Conservation (phyloP, 2,329 filamentous ascomycete genomes). For the Aspergillus puulaauensis region DNA sequence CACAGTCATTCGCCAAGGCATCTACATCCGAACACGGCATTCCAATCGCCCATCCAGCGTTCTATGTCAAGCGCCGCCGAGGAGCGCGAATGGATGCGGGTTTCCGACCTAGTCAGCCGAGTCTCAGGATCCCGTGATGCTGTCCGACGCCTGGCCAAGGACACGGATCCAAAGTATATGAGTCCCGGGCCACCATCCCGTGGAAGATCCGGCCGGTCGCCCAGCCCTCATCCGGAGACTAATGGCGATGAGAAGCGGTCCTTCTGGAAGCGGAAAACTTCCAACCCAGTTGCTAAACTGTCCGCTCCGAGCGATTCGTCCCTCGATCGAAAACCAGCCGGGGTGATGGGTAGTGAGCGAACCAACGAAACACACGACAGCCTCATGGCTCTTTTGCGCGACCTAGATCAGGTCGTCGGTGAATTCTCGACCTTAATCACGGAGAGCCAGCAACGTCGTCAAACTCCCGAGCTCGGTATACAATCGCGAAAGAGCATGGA, state of each 20-base stretch:
- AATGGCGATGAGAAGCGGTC: constrained; percentile 58
- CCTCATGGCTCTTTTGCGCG: constrained; percentile 76
- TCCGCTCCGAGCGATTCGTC: constrained; percentile 40
- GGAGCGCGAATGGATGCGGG: constrained; percentile 80
- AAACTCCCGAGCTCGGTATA: constrained; percentile 54
- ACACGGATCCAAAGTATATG: constrained; percentile 68
- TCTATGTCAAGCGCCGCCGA: constrained; percentile 52
- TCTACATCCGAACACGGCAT: constrained; percentile 29
- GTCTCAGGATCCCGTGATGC: constrained; percentile 87
- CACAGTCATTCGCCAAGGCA: constrained; percentile 15
- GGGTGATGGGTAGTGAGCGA: constrained; percentile 42
- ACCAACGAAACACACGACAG: constrained; percentile 75
- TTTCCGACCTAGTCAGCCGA: constrained; percentile 81
- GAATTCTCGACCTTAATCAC: constrained; percentile 78
- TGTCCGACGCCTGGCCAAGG: constrained; percentile 79
- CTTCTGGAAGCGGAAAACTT: constrained; percentile 87
- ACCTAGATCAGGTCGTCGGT: constrained; percentile 78
- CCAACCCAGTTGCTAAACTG: constrained; percentile 42
- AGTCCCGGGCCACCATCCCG: constrained; percentile 22
- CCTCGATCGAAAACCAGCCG: constrained; percentile 34
- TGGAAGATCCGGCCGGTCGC: constrained; percentile 35
- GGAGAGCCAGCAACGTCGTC: constrained; percentile 75
- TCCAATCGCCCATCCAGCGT: constrained; percentile 32
- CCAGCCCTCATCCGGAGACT: constrained; percentile 35
- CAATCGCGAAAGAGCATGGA: constrained; percentile 70